Evolutionary conservation across 441 rosid genomes (phyloP).

Genomic region (Pelargonium citronellum): DNA sequence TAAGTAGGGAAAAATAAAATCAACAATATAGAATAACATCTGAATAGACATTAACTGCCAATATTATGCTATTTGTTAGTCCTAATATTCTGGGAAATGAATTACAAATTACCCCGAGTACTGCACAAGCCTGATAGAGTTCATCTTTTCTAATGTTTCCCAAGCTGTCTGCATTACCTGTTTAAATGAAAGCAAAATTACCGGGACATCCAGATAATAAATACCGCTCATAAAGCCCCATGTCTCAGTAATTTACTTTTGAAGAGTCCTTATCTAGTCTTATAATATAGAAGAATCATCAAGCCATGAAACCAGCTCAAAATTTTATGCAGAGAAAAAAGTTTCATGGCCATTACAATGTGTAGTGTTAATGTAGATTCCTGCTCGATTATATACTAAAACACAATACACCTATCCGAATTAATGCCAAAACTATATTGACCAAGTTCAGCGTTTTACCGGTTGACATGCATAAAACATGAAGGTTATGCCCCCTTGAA

Average conservation of each 20-base stretch:
- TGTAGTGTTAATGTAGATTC: not conserved
- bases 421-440: not conserved
- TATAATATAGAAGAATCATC: not conserved
- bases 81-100: not conserved
- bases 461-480: constrained; percentile 58
- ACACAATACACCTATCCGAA: not conserved
- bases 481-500: constrained; percentile 55
- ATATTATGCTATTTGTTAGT: not conserved
- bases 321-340: not conserved
- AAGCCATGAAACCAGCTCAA: not conserved
- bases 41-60: not conserved
- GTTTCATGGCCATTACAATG: not conserved
- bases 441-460: constrained; percentile 40
- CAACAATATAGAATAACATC: not conserved
- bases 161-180: constrained; percentile 75
- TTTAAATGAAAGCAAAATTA: constrained; percentile 2
- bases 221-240: not conserved
- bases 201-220: not conserved
- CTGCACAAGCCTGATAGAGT: constrained; percentile 62
- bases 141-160: constrained; percentile 63
- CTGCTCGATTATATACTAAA: not conserved
- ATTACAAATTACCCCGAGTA: constrained; percentile 46
- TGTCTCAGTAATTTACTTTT: not conserved
- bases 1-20: not conserved
- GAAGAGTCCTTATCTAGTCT: not conserved